Percentiles rank a stretch among this genome's conserved stretches.
Conservation (phyloP, 2,329 filamentous ascomycete species). For the Aaosphaeria arxii region DNA sequence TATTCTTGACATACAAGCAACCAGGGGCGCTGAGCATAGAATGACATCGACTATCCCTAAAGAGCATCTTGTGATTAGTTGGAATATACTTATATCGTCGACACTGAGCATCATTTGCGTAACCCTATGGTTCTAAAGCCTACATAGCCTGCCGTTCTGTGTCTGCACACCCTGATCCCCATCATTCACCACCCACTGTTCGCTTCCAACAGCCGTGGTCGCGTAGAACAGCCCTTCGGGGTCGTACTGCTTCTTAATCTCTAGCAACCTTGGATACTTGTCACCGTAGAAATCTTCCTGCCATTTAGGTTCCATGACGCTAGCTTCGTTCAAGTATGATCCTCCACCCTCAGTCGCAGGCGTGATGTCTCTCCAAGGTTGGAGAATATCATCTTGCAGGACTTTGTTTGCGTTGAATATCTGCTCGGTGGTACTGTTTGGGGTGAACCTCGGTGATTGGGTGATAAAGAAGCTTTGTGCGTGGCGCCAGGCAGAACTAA, state of each 20-base stretch:
- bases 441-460: not conserved
- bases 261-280: slow-evolving; percentile 11
- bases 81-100: too few species aligned
- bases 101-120: too few species aligned
- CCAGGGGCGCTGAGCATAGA: too few species aligned
- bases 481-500: slow-evolving; percentile 16
- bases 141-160: slow-evolving; percentile 8
- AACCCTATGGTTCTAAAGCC: not conserved
- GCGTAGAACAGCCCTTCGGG: slow-evolving; percentile 13
- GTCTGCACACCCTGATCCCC: slow-evolving; percentile 8
- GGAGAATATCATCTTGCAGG: slow-evolving; percentile 1
- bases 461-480: slow-evolving; percentile 14
- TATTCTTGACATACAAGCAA: too few species aligned
- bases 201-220: slow-evolving; percentile 7
- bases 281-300: slow-evolving; percentile 11
- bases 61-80: too few species aligned
- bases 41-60: too few species aligned
- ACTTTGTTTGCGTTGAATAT: slow-evolving; percentile 1
- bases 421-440: not conserved
- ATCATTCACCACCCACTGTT: slow-evolving; percentile 10
- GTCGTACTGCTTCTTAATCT: slow-evolving; percentile 12
- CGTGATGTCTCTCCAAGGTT: slow-evolving; percentile 4
- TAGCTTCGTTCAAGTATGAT: slow-evolving; percentile 9
- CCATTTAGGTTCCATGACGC: slow-evolving; percentile 10
- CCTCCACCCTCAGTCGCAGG: slow-evolving; percentile 4